Evolutionary conservation across 805 yeast genomes (phyloP).

Genomic region (Candida glaebosa): DNA sequence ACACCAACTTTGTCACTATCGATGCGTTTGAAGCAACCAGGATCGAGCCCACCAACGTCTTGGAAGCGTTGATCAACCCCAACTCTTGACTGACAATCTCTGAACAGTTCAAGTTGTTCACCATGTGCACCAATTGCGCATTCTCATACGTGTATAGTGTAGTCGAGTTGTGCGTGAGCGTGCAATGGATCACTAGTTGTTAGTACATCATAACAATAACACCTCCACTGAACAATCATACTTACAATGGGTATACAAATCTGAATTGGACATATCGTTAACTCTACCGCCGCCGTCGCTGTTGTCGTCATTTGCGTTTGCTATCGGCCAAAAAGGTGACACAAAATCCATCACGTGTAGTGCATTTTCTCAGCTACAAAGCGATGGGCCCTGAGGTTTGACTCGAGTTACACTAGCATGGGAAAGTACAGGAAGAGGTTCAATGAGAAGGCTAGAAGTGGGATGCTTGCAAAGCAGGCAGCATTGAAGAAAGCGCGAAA

Average conservation of each 20-base stretch:
- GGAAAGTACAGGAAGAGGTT: conserved; percentile 78
- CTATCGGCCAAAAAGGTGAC: neutral
- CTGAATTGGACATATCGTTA: conserved; percentile 5
- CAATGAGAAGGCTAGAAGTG: conserved; percentile 83
- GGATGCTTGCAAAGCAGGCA: conserved; percentile 77
- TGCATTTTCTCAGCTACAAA: neutral
- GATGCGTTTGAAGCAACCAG: conserved; percentile 23
- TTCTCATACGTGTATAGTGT: conserved; percentile 59
- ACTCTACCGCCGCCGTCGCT: neutral
- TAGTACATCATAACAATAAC: conserved; percentile 10
- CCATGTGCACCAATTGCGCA: conserved; percentile 35
- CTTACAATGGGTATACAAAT: conserved; percentile 12
- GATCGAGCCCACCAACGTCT: conserved; percentile 37
- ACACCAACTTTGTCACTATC: conserved; percentile 25
- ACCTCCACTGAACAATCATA: conserved; percentile 5
- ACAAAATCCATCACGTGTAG: neutral
- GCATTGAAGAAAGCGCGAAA: conserved; percentile 65
- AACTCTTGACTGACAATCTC: conserved; percentile 54
- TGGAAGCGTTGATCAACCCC: conserved; percentile 50
- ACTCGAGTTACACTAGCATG: conserved; percentile 37
- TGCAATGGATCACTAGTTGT: conserved; percentile 41
- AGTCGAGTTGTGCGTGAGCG: conserved; percentile 53
- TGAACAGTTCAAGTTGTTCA: conserved; percentile 46
- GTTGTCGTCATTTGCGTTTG: no score
- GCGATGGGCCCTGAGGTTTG: neutral